These are phyloP conservation scores for Trichomonascaceae sp. DNA, from an alignment of 1,139 yeast species.

Conservation along the genomic window DNA sequence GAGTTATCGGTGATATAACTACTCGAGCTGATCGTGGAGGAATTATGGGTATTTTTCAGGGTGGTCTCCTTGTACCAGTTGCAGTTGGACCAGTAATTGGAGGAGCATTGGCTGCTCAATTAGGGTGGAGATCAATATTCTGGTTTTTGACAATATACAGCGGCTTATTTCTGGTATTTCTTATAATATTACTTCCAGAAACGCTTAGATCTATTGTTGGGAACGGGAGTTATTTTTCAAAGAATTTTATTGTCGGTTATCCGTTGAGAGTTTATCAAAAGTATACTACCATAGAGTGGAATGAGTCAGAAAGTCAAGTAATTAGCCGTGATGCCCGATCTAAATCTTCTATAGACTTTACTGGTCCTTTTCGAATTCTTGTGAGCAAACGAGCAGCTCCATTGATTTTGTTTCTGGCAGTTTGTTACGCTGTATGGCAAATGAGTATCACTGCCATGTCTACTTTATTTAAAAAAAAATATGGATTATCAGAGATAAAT, in stretches of 20 bases:
- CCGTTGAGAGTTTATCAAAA: conserved; percentile 7
- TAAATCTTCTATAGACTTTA: neutral
- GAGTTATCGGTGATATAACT: conserved; percentile 61
- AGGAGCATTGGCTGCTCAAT: conserved; percentile 49
- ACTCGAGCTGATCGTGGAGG: conserved; percentile 55
- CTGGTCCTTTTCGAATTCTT: conserved; percentile 9
- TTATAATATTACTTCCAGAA: conserved; percentile 50
- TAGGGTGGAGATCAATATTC: conserved; percentile 71
- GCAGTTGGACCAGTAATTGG: conserved; percentile 74
- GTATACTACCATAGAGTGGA: neutral
- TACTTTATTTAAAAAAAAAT: conserved; percentile 3
- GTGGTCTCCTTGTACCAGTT: conserved; percentile 57
- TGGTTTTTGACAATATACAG: conserved; percentile 61
- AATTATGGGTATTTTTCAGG: conserved; percentile 50
- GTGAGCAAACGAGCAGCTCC: conserved; percentile 7
- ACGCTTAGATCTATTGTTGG: conserved; percentile 47
- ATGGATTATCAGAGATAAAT: conserved; percentile 6
- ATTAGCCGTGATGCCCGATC: neutral
- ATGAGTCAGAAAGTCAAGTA: neutral
- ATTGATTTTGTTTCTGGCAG: conserved; percentile 6
- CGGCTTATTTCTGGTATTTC: conserved; percentile 36
- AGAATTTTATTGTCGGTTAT: neutral
- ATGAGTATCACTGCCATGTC: conserved; percentile 11
- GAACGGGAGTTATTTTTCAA: neutral
- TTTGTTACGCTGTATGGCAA: conserved; percentile 10